Base-by-base conservation (phyloP, 108 stramenopile genomes). In the Phaeodactylum tricornutum region DNA sequence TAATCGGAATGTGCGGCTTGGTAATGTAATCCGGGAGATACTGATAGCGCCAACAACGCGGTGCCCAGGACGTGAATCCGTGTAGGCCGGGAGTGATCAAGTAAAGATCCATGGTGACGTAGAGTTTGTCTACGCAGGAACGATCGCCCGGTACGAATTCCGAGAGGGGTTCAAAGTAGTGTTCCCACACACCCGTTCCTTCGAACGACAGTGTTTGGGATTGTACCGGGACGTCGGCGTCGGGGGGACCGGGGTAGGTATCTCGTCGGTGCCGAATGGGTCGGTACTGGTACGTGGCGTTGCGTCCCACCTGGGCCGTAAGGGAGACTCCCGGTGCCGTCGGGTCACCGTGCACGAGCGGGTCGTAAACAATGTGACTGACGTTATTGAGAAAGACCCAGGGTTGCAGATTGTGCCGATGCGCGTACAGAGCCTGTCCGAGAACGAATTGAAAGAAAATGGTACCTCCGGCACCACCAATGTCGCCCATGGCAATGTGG, bases 161-260 rank as follows among this genome's bases (percentile, higher is more conserved):
- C 6, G 65, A 67, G 4, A 77, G 51, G 1, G 75, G 75, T 29
- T 67, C 75, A 67, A 77, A 77, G 56, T 77, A 77, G 43, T 71
- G 52, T 20, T 71, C 58, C 75, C 75, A 77, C 0, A 71, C 69
- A 25, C 75, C 75, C 8, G 49, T 52, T 1, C 66, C 66, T 12
- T 57, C 48, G 38, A 67, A 67, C 15, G 50, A 45, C 30, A 55
- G 58, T 9, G 17, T 47, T 22, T 47, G 41, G 16, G 47, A 52
- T 24, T 11, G 16, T 20, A 59, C 28, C 11, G 22, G 25, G 7
- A 48, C 40, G 19, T 30, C 12, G 25, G 49, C 33, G 23, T 42
- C 25, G 2, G 59, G 57, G 16, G 50, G 51, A 15, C 62, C 66
- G 7, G 72, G 66, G 12, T 29, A 17, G 12, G 24, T 20, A 48